A percentile compares a stretch with the other conserved stretches of the same genome.
Conservation (phyloP, 306 rosid species). For the Corylus heterophylla region DNA sequence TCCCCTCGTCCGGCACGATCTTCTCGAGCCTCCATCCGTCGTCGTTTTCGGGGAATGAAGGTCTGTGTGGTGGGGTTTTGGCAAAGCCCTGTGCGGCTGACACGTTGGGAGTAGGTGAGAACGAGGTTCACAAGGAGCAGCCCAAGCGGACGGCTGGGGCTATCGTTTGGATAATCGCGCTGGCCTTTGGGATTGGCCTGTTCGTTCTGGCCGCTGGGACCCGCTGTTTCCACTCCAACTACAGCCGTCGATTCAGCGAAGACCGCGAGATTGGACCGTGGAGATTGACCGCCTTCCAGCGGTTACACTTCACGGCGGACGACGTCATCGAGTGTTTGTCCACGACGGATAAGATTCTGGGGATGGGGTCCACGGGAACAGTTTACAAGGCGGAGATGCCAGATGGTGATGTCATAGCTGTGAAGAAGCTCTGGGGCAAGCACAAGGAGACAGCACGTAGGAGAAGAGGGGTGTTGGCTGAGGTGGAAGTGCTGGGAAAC, state of each 20-base stretch:
- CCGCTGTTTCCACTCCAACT: slow-evolving; percentile 75
- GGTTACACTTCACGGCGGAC: slow-evolving; percentile 86
- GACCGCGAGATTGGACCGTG: slow-evolving; percentile 68
- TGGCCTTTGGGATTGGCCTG: slow-evolving; percentile 85
- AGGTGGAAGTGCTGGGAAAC: slow-evolving; percentile 89
- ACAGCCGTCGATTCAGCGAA: slow-evolving; percentile 44
- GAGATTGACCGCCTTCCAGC: slow-evolving; percentile 85
- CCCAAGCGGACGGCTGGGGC: slow-evolving; percentile 80
- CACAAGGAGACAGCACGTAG: slow-evolving; percentile 65
- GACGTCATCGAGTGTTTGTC: slow-evolving; percentile 78
- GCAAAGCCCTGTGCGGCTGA: slow-evolving; percentile 63
- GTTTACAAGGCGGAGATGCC: slow-evolving; percentile 90
- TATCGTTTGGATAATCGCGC: slow-evolving; percentile 82
- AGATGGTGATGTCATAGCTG: slow-evolving; percentile 91
- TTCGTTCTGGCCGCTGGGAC: slow-evolving; percentile 83
- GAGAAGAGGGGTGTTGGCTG: slow-evolving; percentile 87
- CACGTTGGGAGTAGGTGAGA: slow-evolving; percentile 29
- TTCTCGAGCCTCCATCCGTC: slow-evolving; percentile 71
- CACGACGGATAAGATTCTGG: slow-evolving; percentile 67
- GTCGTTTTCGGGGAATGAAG: slow-evolving; percentile 74
- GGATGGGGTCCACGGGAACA: slow-evolving; percentile 92
- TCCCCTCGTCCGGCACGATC: slow-evolving; percentile 61
- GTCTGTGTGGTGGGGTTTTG: slow-evolving; percentile 65
- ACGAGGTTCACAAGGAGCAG: slow-evolving; percentile 38
- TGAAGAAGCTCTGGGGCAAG: slow-evolving; percentile 82